These are phyloP conservation scores for Linum lewisii DNA, from an alignment of 345 rosid genomes.

Conservation along the genomic window DNA sequence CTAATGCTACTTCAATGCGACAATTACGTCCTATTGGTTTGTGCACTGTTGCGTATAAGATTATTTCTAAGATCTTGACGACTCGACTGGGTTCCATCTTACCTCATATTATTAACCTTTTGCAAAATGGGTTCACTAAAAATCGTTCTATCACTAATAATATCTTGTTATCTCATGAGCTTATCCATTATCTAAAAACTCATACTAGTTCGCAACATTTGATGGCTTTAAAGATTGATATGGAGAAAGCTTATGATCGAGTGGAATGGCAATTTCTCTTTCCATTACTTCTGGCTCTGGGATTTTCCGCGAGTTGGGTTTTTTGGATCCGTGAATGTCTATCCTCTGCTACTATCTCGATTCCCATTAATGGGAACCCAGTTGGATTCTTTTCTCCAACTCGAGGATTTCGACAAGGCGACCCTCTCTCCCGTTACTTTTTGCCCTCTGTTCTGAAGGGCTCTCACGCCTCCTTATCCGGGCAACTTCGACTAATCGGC, in stretches of 20 bases:
- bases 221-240: neutral
- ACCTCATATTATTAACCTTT: too few relatives aligned
- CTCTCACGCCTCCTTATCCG: neutral
- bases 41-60: too few relatives aligned
- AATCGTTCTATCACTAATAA: neutral
- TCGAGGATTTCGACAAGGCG: neutral
- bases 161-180: neutral
- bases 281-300: too few relatives aligned
- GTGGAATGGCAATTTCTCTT: too few relatives aligned
- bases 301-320: neutral
- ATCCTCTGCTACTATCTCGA: neutral
- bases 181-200: neutral
- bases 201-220: neutral
- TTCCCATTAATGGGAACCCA: neutral
- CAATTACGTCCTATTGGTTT: too few relatives aligned
- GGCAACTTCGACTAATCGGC: neutral
- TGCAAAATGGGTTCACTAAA: neutral
- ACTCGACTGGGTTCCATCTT: too few relatives aligned
- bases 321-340: neutral
- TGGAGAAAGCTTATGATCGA: too few relatives aligned
- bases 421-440: neutral
- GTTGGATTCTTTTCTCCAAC: too few relatives aligned
- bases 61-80: too few relatives aligned
- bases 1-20: too few relatives aligned
- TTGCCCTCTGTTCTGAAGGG: neutral